Base-by-base conservation (phyloP, 225 moss, liverwort and hornwort genomes). In the Anthoceros angustus region DNA sequence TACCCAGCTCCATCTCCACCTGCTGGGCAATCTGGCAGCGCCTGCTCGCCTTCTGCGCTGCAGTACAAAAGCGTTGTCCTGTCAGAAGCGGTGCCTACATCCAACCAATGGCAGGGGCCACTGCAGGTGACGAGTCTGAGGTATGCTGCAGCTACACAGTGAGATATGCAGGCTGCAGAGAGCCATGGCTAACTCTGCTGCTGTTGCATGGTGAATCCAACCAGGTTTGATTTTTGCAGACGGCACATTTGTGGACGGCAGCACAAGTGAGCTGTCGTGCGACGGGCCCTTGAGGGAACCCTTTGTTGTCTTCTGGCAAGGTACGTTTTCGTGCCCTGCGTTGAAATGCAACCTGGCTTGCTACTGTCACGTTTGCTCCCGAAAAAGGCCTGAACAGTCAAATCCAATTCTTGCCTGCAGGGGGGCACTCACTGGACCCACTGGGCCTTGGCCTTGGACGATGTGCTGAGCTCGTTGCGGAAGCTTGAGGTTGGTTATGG, bases 361-460 rank as follows among this genome's bases (percentile, higher is more conserved):
- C n/a, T 6, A 67, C 25, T 42, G 46, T 8, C 43, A n/a, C 43
- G 24, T 48, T 45, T 10, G 42, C 21, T 16, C 2, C 39, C 42
- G n/a, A n/a, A n/a, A n/a, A n/a, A n/a, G n/a, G n/a, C n/a, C n/a
- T n/a, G 2, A 25, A 12, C n/a, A 39, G 43, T 12, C 12, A 8
- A 25, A 12, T 8, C 38, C 7, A 3, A 0, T 3, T 12, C 16
- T 11, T 15, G 1, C 38, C 11, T 76, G 84, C 70, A 93, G 93
- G 93, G 89, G 61, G 93, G 93, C 42, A 93, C 87, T 40, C 89
- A 93, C 72, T 93, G 93, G 93, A 77, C 89, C 48, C 93, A 93
- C 62, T 93, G 89, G 93, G 93, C 93, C 7, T 72, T 93, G 10
- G 93, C 89, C 63, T 70, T 89, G 25, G 89, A 89, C 72, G 79